phyloP scores from a whole-genome alignment of 139 green algal genomes.

The Micractinium sp. region DNA sequence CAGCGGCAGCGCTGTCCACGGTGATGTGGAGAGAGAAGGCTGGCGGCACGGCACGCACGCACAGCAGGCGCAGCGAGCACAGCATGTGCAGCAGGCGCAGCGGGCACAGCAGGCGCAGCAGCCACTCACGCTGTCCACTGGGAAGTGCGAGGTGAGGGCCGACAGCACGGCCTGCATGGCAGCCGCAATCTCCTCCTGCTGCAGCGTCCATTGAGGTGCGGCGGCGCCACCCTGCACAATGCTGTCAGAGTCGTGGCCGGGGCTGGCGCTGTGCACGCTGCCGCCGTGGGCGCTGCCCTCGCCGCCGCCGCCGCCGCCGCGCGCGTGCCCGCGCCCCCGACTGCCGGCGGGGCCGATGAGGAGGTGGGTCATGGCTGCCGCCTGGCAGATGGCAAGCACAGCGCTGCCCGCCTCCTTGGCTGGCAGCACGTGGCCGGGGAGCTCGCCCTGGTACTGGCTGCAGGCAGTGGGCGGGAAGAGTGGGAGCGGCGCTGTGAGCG shows the following conservation, averaged over 20 bases:
- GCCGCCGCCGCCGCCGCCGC: too few relatives aligned
- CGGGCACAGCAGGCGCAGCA: neutral
- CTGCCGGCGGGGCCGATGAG: neutral
- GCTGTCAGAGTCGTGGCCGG: neutral
- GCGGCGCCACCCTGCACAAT: neutral
- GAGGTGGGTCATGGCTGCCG: slow-evolving; percentile 38
- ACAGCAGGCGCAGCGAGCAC: neutral
- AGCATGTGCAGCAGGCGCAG: too few relatives aligned
- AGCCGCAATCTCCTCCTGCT: slow-evolving; percentile 39
- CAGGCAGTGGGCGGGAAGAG: neutral
- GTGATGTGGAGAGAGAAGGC: too few relatives aligned
- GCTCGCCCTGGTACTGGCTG: slow-evolving; percentile 37
- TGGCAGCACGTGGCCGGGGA: slow-evolving; percentile 22
- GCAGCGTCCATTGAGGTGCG: slow-evolving; percentile 16
- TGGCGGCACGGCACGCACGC: neutral
- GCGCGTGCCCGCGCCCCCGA: neutral
- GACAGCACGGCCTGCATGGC: slow-evolving; percentile 36
- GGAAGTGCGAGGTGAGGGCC: slow-evolving; percentile 40
- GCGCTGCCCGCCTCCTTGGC: slow-evolving; percentile 27
- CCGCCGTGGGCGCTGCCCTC: neutral
- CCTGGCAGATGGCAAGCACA: slow-evolving; percentile 37
- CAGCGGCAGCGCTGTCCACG: neutral
- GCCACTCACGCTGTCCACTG: slow-evolving; percentile 13
- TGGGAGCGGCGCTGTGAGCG: neutral
- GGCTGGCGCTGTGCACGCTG: neutral